Evolutionary conservation across 495 filamentous ascomycete genomes (phyloP).

Genomic region (Xylaria scruposa): DNA sequence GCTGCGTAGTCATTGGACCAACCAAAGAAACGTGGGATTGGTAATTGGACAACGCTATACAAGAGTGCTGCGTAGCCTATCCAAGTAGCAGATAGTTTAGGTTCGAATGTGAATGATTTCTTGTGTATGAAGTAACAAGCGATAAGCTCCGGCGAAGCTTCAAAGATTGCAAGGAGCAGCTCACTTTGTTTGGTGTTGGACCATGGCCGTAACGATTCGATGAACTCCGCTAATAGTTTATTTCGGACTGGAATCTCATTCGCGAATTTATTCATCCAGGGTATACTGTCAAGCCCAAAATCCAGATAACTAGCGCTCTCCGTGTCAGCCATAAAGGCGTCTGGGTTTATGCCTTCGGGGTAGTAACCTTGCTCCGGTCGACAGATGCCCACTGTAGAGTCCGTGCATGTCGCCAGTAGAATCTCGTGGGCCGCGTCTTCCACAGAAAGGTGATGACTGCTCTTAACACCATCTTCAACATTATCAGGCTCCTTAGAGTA

Average conservation of each 20-base stretch:
- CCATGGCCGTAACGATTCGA: conserved; percentile 82
- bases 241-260: conserved; percentile 76
- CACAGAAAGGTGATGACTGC: conserved; percentile 47
- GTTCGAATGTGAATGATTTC: conserved; percentile 83
- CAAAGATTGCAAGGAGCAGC: conserved; percentile 79
- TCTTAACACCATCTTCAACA: conserved; percentile 30
- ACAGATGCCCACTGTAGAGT: conserved; percentile 70
- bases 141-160: conserved; percentile 80
- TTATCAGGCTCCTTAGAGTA: conserved; percentile 53
- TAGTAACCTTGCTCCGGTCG: conserved; percentile 73
- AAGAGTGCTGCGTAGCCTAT: conserved; percentile 89
- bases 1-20: conserved; percentile 57
- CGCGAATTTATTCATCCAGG: conserved; percentile 70
- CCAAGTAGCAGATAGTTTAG: conserved; percentile 91
- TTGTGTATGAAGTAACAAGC: conserved; percentile 83
- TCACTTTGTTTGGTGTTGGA: conserved; percentile 81
- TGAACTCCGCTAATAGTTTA: conserved; percentile 72
- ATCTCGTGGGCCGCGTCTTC: conserved; percentile 71
- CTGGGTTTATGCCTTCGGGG: conserved; percentile 68
- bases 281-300: conserved; percentile 70
- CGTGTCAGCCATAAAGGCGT: conserved; percentile 48
- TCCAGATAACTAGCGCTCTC: conserved; percentile 62
- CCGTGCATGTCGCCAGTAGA: conserved; percentile 74
- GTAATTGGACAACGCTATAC: conserved; percentile 75
- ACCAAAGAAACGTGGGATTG: conserved; percentile 74